phyloP scores from a whole-genome alignment of 805 yeast genomes.

The Saccharomyces kudriavzevii region DNA sequence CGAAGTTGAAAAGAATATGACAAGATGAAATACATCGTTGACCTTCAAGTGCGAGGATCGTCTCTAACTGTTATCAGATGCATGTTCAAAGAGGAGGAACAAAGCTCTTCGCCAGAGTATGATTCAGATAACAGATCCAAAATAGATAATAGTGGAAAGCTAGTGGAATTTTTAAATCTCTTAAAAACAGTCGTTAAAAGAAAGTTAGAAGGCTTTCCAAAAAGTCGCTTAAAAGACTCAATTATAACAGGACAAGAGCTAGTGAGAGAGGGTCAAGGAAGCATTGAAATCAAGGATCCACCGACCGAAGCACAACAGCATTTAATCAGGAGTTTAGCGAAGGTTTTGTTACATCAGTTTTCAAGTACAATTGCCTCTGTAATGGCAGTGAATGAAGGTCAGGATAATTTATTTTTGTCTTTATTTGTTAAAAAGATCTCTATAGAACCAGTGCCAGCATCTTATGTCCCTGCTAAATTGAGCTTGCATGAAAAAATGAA shows the following conservation, averaged over 20 bases:
- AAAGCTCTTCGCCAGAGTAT: background rate
- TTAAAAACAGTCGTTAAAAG: background rate
- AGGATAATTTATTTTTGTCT: constrained; percentile 19
- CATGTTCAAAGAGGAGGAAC: background rate
- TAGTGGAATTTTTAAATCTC: background rate
- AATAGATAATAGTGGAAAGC: background rate
- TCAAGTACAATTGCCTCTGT: background rate
- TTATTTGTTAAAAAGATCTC: constrained; percentile 19
- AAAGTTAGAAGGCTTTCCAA: background rate
- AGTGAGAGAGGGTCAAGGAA: constrained; percentile 22
- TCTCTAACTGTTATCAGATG: background rate
- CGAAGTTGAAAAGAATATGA: background rate
- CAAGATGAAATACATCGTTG: background rate
- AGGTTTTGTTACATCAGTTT: constrained; percentile 19
- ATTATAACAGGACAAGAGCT: constrained; percentile 3
- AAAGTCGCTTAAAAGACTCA: background rate
- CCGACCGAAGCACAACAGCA: constrained; percentile 21
- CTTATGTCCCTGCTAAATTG: background rate
- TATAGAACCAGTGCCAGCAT: background rate
- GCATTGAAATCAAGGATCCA: constrained; percentile 18
- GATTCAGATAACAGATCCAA: background rate
- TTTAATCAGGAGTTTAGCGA: constrained; percentile 17
- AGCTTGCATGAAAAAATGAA: background rate
- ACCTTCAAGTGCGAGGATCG: background rate
- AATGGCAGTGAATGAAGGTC: constrained; percentile 15